Conservation (phyloP, 2,329 filamentous ascomycete genomes). For the Talaromyces verruculosus region DNA sequence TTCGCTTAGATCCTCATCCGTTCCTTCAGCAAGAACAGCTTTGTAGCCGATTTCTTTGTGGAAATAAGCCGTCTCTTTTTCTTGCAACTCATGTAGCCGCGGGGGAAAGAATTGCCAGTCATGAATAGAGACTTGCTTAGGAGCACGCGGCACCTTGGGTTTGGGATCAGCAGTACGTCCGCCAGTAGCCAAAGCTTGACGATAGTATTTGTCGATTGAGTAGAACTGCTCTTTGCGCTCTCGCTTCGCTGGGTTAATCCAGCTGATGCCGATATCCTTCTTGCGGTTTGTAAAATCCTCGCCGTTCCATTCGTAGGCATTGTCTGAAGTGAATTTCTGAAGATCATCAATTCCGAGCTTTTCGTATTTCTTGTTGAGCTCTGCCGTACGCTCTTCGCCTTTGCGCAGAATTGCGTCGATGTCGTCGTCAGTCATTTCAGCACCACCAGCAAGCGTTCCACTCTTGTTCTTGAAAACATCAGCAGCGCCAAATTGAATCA, state of each 20-base stretch:
- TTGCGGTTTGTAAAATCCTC: conserved; percentile 90
- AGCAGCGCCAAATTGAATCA: conserved; percentile 99
- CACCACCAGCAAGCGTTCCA: conserved; percentile 59
- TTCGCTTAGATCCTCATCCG: conserved; percentile 81
- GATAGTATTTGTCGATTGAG: conserved; percentile 98
- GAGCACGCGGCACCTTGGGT: conserved; percentile 91
- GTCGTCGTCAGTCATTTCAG: conserved; percentile 76
- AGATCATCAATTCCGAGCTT: conserved; percentile 95
- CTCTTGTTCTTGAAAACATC: conserved; percentile 81
- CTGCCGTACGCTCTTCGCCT: conserved; percentile 83
- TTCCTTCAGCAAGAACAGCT: conserved; percentile 81
- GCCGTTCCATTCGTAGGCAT: conserved; percentile 98
- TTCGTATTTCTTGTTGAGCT: conserved; percentile 91
- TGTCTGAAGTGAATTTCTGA: conserved; percentile 96
- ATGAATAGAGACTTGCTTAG: conserved; percentile 86
- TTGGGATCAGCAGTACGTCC: conserved; percentile 78
- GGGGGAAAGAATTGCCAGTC: conserved; percentile 97
- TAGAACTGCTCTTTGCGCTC: conserved; percentile 98
- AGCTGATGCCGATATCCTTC: conserved; percentile 87
- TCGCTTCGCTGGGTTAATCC: conserved; percentile 98
- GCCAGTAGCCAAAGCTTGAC: conserved; percentile 81
- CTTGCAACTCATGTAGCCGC: conserved; percentile 81
- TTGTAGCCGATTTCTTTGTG: conserved; percentile 97
- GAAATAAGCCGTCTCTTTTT: conserved; percentile 93
- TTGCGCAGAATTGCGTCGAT: conserved; percentile 84